Evolutionary conservation across 2,329 filamentous ascomycete species (phyloP), one percentile per base, ranked within the genome.

Genomic region (Aspergillus sojae): DNA sequence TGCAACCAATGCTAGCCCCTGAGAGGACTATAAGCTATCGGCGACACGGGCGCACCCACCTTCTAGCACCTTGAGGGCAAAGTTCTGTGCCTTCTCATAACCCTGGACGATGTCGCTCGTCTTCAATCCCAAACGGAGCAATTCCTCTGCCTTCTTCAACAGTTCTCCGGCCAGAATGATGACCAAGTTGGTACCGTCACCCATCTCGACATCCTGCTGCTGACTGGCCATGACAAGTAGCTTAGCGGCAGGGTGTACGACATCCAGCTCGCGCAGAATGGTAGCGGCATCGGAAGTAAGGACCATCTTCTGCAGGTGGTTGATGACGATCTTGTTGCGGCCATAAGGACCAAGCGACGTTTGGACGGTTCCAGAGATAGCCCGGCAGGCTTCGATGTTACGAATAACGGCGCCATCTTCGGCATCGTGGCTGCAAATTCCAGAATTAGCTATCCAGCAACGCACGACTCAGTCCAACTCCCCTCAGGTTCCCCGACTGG

Each of bases 231-330:
- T 99, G 72, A 99, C 95, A 60, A 99, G 84, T 68, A 99, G 86
- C 84, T 99, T 99, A 58, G 95, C 96, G 62, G 95, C 95, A 67
- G 96, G 95, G 83, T 99, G 95, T 62, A 99, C 94, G 67, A 99
- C 95, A 76, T 99, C 95, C 79, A 99, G 89, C 83, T 99, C 96
- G 75, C 93, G 91, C 72, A 99, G 87, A 77, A 99, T 99, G 50
- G 95, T 98, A 70, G 95, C 95, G 69, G 95, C 95, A 77, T 99
- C 95, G 65, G 94, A 98, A 72, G 96, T 99, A 69, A 99, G 86
- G 73, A 97, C 96, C 95, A 99, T 97, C 86, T 99, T 99, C 81
- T 97, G 93, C 67, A 99, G 86, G 83, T 99, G 96, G 85, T 99
- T 99, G 86, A 99, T 98, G 83, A 99, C 93, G 77, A 99, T 94